Evolutionary conservation across 75 land plant species (phyloP).

Genomic region (Pinus albicaulis): DNA sequence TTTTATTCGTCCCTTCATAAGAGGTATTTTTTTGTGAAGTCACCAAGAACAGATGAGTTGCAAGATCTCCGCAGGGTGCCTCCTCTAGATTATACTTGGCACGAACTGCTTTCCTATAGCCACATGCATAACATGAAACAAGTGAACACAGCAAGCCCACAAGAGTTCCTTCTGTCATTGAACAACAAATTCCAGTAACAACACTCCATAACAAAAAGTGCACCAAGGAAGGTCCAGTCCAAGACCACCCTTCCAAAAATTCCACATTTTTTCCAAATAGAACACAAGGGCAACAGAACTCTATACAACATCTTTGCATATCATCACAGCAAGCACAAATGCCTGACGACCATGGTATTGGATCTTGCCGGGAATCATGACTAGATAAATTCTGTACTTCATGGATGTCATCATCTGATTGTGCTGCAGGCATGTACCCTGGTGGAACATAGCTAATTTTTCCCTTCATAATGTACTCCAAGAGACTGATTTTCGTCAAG

Average conservation of each 20-base stretch:
- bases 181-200: slow-evolving; percentile 62
- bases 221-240: slow-evolving; percentile 61
- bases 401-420: slow-evolving; percentile 38
- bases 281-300: slow-evolving; percentile 73
- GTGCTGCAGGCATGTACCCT: slow-evolving; percentile 44
- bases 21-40: too few relatives aligned
- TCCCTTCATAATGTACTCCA: slow-evolving; percentile 14
- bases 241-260: slow-evolving; percentile 64
- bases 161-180: slow-evolving; percentile 52
- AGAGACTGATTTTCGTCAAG: background rate
- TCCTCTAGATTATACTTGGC: slow-evolving; percentile 74
- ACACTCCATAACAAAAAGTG: slow-evolving; percentile 73
- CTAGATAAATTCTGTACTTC: background rate
- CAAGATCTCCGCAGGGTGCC: too few relatives aligned
- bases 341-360: slow-evolving; percentile 74
- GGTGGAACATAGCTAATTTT: slow-evolving; percentile 52
- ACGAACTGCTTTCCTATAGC: slow-evolving; percentile 61
- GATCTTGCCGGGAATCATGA: slow-evolving; percentile 11
- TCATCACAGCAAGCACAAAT: slow-evolving; percentile 95
- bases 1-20: too few relatives aligned
- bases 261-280: slow-evolving; percentile 89
- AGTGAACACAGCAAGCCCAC: slow-evolving; percentile 62
- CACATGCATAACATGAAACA: slow-evolving; percentile 86
- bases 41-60: too few relatives aligned
- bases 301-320: slow-evolving; percentile 85